Evolutionary conservation across 2,329 filamentous ascomycete genomes (phyloP).

Genomic region (Penicillium sp.): DNA sequence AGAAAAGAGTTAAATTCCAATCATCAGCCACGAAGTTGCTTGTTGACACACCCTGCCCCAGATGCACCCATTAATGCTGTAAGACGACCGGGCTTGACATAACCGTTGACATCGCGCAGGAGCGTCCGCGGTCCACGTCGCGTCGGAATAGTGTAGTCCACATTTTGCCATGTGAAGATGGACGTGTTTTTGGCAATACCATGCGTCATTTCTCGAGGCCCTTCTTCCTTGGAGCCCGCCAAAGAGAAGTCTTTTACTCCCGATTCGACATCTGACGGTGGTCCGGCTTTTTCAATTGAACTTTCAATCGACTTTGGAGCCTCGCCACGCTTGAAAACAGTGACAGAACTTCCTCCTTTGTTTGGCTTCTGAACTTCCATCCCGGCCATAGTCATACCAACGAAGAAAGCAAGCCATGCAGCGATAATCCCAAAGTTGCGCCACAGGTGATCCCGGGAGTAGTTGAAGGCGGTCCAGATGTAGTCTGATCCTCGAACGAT

Average conservation of each 20-base stretch:
- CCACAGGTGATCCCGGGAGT: conserved; percentile 56
- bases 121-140: conserved; percentile 44
- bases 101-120: conserved; percentile 60
- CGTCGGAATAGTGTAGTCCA: conserved; percentile 62
- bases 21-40: no score
- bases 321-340: conserved; percentile 65
- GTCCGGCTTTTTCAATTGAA: conserved; percentile 47
- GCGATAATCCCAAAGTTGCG: conserved; percentile 75
- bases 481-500: conserved; percentile 53
- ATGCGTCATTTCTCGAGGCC: conserved; percentile 32
- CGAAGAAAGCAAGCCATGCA: conserved; percentile 67
- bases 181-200: conserved; percentile 59
- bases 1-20: no score
- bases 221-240: conserved; percentile 13
- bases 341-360: conserved; percentile 73
- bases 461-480: conserved; percentile 51
- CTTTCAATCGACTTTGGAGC: conserved; percentile 55
- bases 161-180: conserved; percentile 78
- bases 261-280: conserved; percentile 49
- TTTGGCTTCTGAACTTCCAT: conserved; percentile 75
- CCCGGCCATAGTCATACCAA: conserved; percentile 67
- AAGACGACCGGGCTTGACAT: conserved; percentile 68
- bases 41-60: conserved; percentile 46
- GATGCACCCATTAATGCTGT: conserved; percentile 78
- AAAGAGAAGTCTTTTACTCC: conserved; percentile 30